Base-by-base conservation (phyloP, 768 basidiomycete species). In the Lentinula lateritia region DNA sequence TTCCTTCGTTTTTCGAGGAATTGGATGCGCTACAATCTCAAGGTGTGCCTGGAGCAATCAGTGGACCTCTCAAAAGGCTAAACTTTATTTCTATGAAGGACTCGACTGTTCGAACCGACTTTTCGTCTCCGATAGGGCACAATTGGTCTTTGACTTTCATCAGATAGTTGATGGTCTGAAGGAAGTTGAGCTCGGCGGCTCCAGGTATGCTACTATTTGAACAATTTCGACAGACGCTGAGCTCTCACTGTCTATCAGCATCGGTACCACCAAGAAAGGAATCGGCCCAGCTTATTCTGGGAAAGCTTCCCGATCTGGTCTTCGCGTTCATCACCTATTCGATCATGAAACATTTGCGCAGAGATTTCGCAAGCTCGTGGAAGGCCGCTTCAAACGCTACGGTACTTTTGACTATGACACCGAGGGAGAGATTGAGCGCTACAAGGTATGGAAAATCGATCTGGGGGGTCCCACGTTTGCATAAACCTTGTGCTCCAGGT, bases 121-220 rank as follows among this genome's bases (percentile, higher is more conserved):
- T 18, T 90, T 97, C 72, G 81, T 99, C 66, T 98, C 96, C 28
- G 95, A 98, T 76, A 89, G 97, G 64, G 93, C 97, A 3, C 93
- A 96, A 65, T 87, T 99, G 63, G 97, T 99, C 38, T 95, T 99
- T 70, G 97, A 98, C 72, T 98, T 99, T 74, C 97, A 99, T 75
- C 97, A 99, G 78, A 98, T 98, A 69, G 97, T 98, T 34, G 97
- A 99, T 71, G 97, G 97, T 5, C 78, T 99, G 69, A 99, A 98
- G 73, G 97, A 99, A 73, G 93, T 94, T 42, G 97, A 98, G 72
- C 84, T 98, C 23, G 97, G 97, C 23, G 92, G 93, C 8, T 88
- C 87, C 1, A 92, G 89, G 88, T 88, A 66, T 38, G 66, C 65
- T 61, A 23, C 46, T 57, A 53, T 16, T 13, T 50, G 13, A 18